Base-by-base conservation (phyloP, 148 eudicot genomes). In the Rhododendron molle region DNA sequence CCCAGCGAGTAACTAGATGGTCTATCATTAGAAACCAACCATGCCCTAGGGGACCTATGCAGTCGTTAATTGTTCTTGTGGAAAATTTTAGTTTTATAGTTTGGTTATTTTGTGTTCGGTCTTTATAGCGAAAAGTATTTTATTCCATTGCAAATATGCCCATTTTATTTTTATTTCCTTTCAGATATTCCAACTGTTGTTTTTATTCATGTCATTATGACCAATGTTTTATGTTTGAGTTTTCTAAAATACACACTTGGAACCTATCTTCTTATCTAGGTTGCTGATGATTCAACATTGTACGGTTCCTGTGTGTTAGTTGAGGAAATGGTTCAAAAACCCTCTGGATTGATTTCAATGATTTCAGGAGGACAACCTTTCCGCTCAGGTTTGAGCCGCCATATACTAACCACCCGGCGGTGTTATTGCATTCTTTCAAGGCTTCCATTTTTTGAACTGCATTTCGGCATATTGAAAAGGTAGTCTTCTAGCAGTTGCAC, bases 351-450 rank as follows among this genome's bases (percentile, higher is more conserved):
- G 89, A 89, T 95, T 88, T 94, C 99, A 18, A 88, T 89, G 88
- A 88, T 93, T 80, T 92, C 98, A 80, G 96, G 95, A 81, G 89
- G 85, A 77, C 94, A 92, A 89, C 83, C 92, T 62, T 81, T 78
- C 15, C 87, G 60, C 71, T 90, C 93, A 81, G 87, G 91, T 83
- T 86, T 92, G 88, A 92, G 94, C 36, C 96, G 98, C 82, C 92
- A 92, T 88, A 91, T 92, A 80, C 89, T 97, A 88, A 92, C 98
- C 26, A 95, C 99, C 65, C 91, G 91, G 52, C 98, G 99, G 76
- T 97, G 99, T 89, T 97, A 97, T 85, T 97, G 99, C 92, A 89
- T 97, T 88, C 95, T 97, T 85, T 93, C 99, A 65, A 88, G 98
- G 87, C 89, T 97, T 88, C 99, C 99, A 58, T 94, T 90, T 88